These are phyloP conservation scores for Cladosporium colombiae DNA, from an alignment of 2,329 filamentous ascomycete genomes.

Conservation along the genomic window DNA sequence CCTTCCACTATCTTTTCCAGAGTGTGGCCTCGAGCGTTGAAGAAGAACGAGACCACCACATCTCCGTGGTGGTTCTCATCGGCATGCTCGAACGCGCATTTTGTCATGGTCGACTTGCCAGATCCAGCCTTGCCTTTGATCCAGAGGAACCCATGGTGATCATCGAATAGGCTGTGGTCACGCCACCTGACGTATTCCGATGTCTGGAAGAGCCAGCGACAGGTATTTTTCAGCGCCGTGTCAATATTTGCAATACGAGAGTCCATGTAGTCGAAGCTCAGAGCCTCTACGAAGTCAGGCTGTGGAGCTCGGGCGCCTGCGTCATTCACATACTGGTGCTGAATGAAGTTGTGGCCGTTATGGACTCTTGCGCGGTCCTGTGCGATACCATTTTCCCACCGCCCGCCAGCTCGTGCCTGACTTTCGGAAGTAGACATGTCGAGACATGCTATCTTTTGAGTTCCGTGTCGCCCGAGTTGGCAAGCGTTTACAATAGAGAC, in stretches of 20 bases:
- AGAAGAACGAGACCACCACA: neutral
- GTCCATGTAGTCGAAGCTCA: constrained; percentile 1
- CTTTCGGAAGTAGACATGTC: no score
- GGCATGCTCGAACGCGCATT: neutral
- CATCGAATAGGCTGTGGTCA: neutral
- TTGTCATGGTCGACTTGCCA: constrained; percentile 24
- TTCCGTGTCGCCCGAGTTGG: no score
- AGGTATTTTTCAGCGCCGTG: neutral
- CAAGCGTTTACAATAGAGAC: no score
- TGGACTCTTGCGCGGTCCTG: no score
- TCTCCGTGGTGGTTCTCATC: neutral
- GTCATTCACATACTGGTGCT: no score
- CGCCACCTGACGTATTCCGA: constrained; percentile 8
- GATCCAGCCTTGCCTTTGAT: constrained; percentile 25
- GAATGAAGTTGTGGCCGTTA: no score
- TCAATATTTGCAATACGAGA: neutral
- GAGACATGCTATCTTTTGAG: no score
- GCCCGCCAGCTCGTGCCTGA: no score
- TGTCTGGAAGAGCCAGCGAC: constrained; percentile 14
- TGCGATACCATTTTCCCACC: no score
- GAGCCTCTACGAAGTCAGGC: neutral
- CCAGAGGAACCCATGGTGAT: constrained; percentile 19
- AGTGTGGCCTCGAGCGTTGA: neutral
- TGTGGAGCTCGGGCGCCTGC: no score
- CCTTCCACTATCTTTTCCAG: neutral